Percentiles rank a stretch among this genome's conserved stretches.
phyloP scores from a whole-genome alignment of 2,329 filamentous ascomycete species.

The Ophidiomyces ophidiicola region DNA sequence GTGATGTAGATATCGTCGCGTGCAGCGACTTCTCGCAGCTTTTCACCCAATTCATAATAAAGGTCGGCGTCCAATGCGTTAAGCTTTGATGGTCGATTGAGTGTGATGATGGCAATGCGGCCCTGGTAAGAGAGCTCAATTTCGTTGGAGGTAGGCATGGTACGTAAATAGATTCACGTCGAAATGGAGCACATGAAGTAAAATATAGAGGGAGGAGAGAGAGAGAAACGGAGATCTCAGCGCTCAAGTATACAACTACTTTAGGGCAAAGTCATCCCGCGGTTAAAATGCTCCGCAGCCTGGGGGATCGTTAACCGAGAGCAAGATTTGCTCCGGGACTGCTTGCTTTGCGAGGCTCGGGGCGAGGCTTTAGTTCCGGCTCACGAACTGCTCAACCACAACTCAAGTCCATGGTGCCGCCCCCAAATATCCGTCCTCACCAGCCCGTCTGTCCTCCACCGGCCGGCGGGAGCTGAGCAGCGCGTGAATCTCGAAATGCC shows the following conservation, averaged over 20 bases:
- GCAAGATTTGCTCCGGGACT: not conserved
- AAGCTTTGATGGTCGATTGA: conserved; percentile 76
- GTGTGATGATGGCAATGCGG: conserved; percentile 69
- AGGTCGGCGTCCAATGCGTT: conserved; percentile 61
- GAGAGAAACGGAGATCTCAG: not conserved
- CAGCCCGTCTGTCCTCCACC: no score
- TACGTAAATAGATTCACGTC: not conserved
- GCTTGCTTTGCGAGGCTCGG: no score
- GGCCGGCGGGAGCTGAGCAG: no score
- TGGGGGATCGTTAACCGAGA: not conserved
- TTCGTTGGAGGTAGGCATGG: conserved; percentile 27
- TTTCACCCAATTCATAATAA: conserved; percentile 65
- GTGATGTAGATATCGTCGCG: conserved; percentile 76
- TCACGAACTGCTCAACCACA: no score
- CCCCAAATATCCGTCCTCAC: no score
- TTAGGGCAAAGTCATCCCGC: not conserved
- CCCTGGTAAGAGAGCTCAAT: conserved; percentile 53
- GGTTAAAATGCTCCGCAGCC: conserved; percentile 4
- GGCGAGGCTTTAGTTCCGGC: no score
- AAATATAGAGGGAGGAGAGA: not conserved
- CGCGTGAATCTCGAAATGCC: no score
- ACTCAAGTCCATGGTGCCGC: no score
- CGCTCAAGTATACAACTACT: not conserved
- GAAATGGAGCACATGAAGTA: not conserved
- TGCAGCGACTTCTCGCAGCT: conserved; percentile 63